Conservation (phyloP, 805 yeast species). For the Metschnikowia kofuensis region DNA sequence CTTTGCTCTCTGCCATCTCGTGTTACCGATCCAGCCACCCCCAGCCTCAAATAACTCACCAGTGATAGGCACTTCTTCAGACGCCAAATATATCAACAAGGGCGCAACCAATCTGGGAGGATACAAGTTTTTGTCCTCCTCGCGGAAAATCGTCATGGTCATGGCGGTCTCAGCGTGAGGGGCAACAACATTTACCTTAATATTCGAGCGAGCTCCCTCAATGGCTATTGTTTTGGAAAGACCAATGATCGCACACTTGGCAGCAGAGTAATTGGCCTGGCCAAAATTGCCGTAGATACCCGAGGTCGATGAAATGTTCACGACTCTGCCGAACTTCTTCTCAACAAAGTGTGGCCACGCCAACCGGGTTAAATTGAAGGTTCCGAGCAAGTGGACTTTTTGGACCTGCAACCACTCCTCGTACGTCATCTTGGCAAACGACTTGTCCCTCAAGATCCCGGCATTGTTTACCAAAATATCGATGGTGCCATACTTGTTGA, state of each 20-base stretch:
- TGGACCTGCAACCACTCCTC: slow-evolving; percentile 79
- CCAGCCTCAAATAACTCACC: slow-evolving; percentile 92
- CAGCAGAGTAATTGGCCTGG: slow-evolving; percentile 93
- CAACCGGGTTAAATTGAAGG: slow-evolving; percentile 76
- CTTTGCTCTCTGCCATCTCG: slow-evolving; percentile 91
- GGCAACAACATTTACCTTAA: slow-evolving; percentile 79
- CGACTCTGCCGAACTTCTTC: slow-evolving; percentile 76
- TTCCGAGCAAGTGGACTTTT: slow-evolving; percentile 79
- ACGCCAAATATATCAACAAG: slow-evolving; percentile 71
- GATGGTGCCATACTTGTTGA: slow-evolving; percentile 74
- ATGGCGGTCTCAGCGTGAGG: slow-evolving; percentile 98
- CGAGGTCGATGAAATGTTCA: slow-evolving; percentile 91
- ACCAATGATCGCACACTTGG: slow-evolving; percentile 86
- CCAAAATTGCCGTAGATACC: slow-evolving; percentile 98
- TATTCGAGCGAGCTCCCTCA: slow-evolving; percentile 81
- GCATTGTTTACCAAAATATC: slow-evolving; percentile 91
- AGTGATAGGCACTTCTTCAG: slow-evolving; percentile 65
- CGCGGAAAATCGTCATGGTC: slow-evolving; percentile 85
- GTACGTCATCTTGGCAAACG: slow-evolving; percentile 80
- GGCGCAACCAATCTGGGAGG: slow-evolving; percentile 92
- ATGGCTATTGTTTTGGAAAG: slow-evolving; percentile 82
- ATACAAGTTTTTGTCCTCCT: slow-evolving; percentile 76
- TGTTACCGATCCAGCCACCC: slow-evolving; percentile 94
- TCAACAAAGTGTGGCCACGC: slow-evolving; percentile 89
- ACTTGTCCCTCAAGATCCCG: slow-evolving; percentile 87